Base-by-base conservation (phyloP, 2,329 filamentous ascomycete species). In the Macroventuria anomochaeta region DNA sequence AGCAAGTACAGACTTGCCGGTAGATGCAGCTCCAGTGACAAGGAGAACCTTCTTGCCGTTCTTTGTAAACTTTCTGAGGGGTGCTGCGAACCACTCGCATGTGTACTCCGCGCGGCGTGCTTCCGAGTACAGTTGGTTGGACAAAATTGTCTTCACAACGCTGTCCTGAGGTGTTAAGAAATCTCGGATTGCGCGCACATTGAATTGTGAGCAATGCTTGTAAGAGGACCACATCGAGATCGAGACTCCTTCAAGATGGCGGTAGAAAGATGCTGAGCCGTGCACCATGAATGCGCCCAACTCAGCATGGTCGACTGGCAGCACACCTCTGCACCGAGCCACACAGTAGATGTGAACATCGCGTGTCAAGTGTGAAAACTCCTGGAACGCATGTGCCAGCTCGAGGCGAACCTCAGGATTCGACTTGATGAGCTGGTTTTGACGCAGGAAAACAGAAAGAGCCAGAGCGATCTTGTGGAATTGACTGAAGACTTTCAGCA, bases 51-150 rank as follows among this genome's bases (percentile, higher is more conserved):
- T 62, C 29, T 63, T 63, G 6, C 48, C 46, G 32, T 57, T 54
- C 29, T 47, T 58, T 8, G 48, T 53, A 44, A 65, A 65, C 17
- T 53, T 60, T 12, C 57, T 42, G 3, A 81, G 64, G 23, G 75
- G 68, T 29, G 74, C 68, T 15, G 78, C 74, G 44, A 81, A 80
- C 79, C 79, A 81, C 58, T 79, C 77, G 56, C 79, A 81, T 3
- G 79, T 81, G 26, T 75, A 78, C 40, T 81, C 79, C 1, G 62
- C 62, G 12, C 62, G 62, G 12, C 55, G 44, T 39, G 52, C 54
- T 21, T 61, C 58, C 7, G 61, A 57, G 51, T 63, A 64, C 57
- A 60, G 71, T 53, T 67, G 75, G 65, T 64, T 76, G 44, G 51
- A 73, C 46, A 62, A 70, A 28, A 80, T 72, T 3, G 74, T 65